Evolutionary conservation across 768 basidiomycete species (phyloP), one percentile per base, ranked within the genome.

Genomic region (Erythrobasidium yunnanense): DNA sequence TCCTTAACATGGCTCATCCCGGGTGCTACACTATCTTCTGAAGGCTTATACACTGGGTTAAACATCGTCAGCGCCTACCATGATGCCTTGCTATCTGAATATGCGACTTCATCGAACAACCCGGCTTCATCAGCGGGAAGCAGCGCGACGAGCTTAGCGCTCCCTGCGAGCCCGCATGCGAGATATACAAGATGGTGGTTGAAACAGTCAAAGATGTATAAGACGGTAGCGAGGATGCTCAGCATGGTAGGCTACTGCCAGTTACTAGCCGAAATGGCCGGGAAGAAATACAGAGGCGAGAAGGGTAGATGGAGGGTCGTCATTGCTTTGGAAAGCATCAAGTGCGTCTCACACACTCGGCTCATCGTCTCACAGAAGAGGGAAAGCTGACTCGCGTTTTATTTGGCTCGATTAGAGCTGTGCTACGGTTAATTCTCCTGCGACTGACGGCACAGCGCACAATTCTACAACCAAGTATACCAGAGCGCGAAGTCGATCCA

Each of bases 1-100:
- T 91, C 90, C 38, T 78, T 96, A 66, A 91, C 90, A 50, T 97
- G 92, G 91, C 85, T 97, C 72, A 78, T 97, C 47, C 93, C 93
- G 7, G 71, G 38, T 15, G 35, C 66, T 67, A 27, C 13, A 38
- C 51, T 23, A 20, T 22, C 88, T 67, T 90, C 90, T 13, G 93
- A 97, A 82, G 84, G 87, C 73, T 91, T 97, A 57, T 88, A 89
- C 42, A 83, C 93, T n/a, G 77, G 83, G 32, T 80, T 95, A 73
- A 91, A 90, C 77, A 79, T 89, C 46, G 81, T 88, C 74, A 88
- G 88, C 79, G 81, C 91, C 81, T 96, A 96, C 75, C 93, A 97
- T 76, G 93, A 97, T 76, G 87, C 89, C 3, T 78, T 97, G n/a
- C 83, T 97, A 74, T 58, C 50, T 23, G 13, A 11, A 11, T 52